phyloP scores from a whole-genome alignment of 495 filamentous ascomycete species.

The Aspergillus coremiiformis region DNA sequence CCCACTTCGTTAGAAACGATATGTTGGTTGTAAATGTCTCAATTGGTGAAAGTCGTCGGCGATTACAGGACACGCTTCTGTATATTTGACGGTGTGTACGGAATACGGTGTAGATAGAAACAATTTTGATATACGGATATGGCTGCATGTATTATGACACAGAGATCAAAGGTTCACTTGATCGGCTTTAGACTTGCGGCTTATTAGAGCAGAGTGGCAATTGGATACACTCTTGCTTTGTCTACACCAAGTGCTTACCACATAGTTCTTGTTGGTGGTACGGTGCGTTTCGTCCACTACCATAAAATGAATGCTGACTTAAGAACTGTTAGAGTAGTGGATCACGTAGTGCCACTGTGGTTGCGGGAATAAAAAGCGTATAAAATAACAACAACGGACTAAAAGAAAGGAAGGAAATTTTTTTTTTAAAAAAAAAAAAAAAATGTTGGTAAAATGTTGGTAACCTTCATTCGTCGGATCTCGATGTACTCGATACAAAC shows the following conservation, averaged over 20 bases:
- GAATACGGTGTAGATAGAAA: too few species aligned
- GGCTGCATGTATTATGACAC: neutral
- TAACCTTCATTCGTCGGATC: neutral
- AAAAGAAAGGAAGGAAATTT: too few species aligned
- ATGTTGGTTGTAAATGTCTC: constrained; percentile 1
- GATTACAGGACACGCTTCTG: neutral
- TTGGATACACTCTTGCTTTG: neutral
- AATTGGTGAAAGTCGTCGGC: neutral
- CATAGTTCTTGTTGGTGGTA: neutral
- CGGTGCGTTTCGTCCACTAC: constrained; percentile 8
- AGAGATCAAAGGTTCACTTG: neutral
- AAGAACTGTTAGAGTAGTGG: constrained; percentile 1
- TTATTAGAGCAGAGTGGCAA: neutral
- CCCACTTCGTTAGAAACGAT: neutral
- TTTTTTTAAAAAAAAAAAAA: too few species aligned
- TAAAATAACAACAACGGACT: neutral
- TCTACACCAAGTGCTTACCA: neutral
- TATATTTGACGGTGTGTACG: too few species aligned
- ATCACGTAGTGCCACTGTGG: neutral
- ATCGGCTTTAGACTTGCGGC: neutral
- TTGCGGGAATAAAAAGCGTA: neutral
- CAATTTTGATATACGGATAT: neutral
- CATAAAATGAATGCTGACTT: neutral
- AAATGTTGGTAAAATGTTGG: too few species aligned
- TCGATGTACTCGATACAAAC: neutral